Evolutionary conservation across 495 filamentous ascomycete species (phyloP).

Genomic region (Tetracladium marchalianum): DNA sequence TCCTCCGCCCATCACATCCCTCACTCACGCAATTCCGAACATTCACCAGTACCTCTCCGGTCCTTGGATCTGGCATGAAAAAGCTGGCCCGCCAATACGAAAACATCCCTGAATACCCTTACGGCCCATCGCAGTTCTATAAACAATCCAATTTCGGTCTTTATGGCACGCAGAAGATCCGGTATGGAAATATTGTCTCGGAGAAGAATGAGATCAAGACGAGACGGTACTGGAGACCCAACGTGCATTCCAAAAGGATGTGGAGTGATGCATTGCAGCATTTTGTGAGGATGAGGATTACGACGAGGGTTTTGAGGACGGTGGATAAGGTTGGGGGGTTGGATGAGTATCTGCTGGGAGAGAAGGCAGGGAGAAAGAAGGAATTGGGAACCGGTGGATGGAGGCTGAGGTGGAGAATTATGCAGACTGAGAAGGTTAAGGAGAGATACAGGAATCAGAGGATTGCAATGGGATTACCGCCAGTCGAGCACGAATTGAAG

Average conservation of each 20-base stretch:
- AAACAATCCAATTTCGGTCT: conserved; percentile 84
- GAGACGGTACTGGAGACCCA: conserved; percentile 77
- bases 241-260: conserved; percentile 69
- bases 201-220: conserved; percentile 70
- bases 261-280: conserved; percentile 56
- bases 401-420: conserved; percentile 73
- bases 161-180: conserved; percentile 68
- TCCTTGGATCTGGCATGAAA: conserved; percentile 26
- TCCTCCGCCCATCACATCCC: conserved; percentile 11
- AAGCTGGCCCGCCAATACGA: conserved; percentile 23
- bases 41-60: conserved; percentile 22
- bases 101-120: conserved; percentile 66
- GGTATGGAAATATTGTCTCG: conserved; percentile 88
- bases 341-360: conserved; percentile 79
- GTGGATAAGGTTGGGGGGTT: conserved; percentile 81
- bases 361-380: conserved; percentile 61
- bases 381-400: conserved; percentile 83
- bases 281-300: conserved; percentile 64
- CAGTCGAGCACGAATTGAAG: conserved; percentile 14
- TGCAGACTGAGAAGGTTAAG: conserved; percentile 59
- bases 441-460: conserved; percentile 49
- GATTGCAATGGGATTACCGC: conserved; percentile 34
- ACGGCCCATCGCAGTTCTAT: conserved; percentile 67
- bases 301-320: conserved; percentile 67
- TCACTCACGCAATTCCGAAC: conserved; percentile 10